Evolutionary conservation across 1,284 basidiomycete genomes (phyloP).

Genomic region (Boletus smithii): DNA sequence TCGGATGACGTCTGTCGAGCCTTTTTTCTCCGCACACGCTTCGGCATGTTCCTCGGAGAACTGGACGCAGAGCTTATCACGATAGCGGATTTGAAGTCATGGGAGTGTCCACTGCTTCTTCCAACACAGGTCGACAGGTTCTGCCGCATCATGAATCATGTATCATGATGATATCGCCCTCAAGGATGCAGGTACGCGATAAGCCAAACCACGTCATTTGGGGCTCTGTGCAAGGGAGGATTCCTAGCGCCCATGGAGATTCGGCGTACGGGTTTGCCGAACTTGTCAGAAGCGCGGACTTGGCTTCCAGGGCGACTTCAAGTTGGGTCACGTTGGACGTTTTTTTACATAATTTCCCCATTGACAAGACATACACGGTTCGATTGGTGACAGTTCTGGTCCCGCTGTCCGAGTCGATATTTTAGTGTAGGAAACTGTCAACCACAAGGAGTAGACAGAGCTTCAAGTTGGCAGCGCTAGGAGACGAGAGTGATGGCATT

Average conservation of each 20-base stretch:
- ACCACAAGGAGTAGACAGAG: no score
- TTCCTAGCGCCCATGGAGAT: not conserved
- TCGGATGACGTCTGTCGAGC: conserved; percentile 9
- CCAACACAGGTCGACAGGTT: not conserved
- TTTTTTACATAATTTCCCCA: conserved; percentile 2
- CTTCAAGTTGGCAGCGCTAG: not conserved
- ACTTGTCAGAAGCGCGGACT: not conserved
- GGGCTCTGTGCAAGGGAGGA: no score
- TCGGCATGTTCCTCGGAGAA: conserved; percentile 21
- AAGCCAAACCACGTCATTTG: conserved; percentile 1
- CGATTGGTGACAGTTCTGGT: conserved; percentile 7
- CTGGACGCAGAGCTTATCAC: conserved; percentile 16
- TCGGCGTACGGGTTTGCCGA: not conserved
- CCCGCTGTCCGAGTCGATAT: no score
- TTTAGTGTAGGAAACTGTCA: conserved; percentile 5
- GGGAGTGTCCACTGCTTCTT: conserved; percentile 8
- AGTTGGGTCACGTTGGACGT: not conserved
- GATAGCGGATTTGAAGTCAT: conserved; percentile 10
- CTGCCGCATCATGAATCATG: no score
- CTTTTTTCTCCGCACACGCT: conserved; percentile 8
- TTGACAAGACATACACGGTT: conserved; percentile 12
- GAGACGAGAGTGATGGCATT: not conserved
- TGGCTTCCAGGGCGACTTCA: not conserved
- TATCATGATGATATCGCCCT: conserved; percentile 3
- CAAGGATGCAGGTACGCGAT: not conserved